Evolutionary conservation across 2,329 filamentous ascomycete genomes (phyloP), one percentile per base, ranked within the genome.

Genomic region (Microthyrium microscopicum): DNA sequence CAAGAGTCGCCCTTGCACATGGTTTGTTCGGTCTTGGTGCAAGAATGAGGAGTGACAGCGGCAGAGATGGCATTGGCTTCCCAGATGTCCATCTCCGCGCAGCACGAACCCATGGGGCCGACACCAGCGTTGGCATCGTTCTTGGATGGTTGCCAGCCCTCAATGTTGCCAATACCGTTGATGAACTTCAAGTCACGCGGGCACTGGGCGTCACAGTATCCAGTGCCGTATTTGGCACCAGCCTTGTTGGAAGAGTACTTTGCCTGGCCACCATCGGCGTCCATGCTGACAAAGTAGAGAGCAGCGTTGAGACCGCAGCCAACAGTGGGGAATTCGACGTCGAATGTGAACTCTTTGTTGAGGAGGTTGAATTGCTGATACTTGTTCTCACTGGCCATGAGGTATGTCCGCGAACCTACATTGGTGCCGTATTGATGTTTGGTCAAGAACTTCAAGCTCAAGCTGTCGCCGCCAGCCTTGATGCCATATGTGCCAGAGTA

Each of bases 271-370:
- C 76, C 77, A 44, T 74, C 68, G 5, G 60, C 55, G 8, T 68
- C 61, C 72, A 78, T 77, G 45, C 66, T 57, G 12, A 68, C 59
- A 26, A 77, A 62, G 57, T 81, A 80, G 29, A 81, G 57, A 29
- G 76, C 76, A 35, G 75, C 76, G 53, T 82, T 81, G 38, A 81
- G 56, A 39, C 77, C 77, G 46, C 77, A 82, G 39, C 68, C 66
- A 15, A 78, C 58, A 44, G 66, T 64, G 26, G 73, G 77, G 28
- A 77, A 48, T 38, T 57, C 53, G 18, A 57, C 53, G 21, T 57
- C 54, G 39, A 57, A 54, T 37, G 53, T 54, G 44, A 57, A 57
- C 41, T 57, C 54, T 42, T 57, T 52, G 41, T 48, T 48, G 39
- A 56, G 46, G 33, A 55, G 40, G 44, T 55, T 55, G 50, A 55